These are phyloP conservation scores for Cercospora brassicicola DNA, from an alignment of 2,329 filamentous ascomycete species.

Conservation along the genomic window DNA sequence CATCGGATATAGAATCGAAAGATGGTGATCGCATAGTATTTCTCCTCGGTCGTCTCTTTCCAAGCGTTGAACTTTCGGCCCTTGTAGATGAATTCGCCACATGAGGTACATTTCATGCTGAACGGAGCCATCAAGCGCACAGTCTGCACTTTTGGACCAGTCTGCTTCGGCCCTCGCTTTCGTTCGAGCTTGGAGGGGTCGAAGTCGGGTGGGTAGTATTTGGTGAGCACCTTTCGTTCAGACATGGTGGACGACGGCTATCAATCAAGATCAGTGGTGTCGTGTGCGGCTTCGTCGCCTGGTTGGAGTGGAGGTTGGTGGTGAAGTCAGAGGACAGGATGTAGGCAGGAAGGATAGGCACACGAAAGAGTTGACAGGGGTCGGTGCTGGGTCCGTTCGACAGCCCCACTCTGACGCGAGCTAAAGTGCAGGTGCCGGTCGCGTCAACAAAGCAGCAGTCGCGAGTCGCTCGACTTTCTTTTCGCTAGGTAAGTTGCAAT, in stretches of 20 bases:
- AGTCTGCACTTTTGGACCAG: conserved; percentile 77
- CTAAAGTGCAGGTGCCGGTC: conserved; percentile 2
- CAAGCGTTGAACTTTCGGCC: conserved; percentile 93
- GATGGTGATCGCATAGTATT: conserved; percentile 84
- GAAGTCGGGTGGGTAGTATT: conserved; percentile 75
- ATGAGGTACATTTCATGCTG: conserved; percentile 70
- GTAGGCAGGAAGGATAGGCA: conserved; percentile 1
- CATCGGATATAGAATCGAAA: conserved; percentile 83
- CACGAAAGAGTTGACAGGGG: background rate
- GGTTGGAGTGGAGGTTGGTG: background rate
- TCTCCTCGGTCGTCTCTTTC: conserved; percentile 88
- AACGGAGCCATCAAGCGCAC: conserved; percentile 91
- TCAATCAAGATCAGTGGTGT: background rate
- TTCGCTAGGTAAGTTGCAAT: conserved; percentile 16
- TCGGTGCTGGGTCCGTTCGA: background rate
- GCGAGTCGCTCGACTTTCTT: background rate
- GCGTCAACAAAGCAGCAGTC: conserved; percentile 8
- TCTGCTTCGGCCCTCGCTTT: conserved; percentile 67
- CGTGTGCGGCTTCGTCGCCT: background rate
- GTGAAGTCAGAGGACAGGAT: background rate
- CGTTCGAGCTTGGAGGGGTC: conserved; percentile 75
- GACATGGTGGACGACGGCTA: conserved; percentile 60
- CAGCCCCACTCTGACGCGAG: conserved; percentile 1
- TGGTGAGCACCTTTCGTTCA: conserved; percentile 75
- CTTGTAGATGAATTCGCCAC: conserved; percentile 84